A percentile compares a stretch with the other conserved stretches of the same genome.
phyloP scores from a whole-genome alignment of 2,329 filamentous ascomycete species.

The Zasmidium citrigriseum region DNA sequence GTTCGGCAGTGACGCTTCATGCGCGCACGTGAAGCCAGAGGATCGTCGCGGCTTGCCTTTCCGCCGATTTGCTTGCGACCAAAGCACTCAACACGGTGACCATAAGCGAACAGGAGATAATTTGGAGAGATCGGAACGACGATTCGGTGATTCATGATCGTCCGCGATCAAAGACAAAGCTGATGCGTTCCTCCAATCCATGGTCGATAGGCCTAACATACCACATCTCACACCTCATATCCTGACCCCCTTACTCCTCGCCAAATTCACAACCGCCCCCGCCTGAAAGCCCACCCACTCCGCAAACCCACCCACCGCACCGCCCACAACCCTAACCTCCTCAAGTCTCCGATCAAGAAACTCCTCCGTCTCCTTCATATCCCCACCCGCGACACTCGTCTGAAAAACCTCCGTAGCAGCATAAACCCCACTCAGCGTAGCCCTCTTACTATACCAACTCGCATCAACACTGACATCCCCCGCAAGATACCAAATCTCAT shows the following conservation, averaged over 20 bases:
- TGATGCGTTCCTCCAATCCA: too few species aligned
- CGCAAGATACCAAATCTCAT: constrained; percentile 88
- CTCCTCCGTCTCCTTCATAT: constrained; percentile 73
- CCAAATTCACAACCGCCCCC: constrained; percentile 73
- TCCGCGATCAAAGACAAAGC: too few species aligned
- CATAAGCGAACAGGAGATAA: too few species aligned
- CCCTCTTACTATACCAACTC: constrained; percentile 81
- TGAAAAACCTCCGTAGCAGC: constrained; percentile 83
- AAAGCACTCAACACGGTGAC: too few species aligned
- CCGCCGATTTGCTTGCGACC: too few species aligned
- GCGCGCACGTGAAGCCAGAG: neutral
- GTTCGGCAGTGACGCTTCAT: too few species aligned
- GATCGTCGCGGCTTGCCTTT: too few species aligned
- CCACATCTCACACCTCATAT: constrained; percentile 54
- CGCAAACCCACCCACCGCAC: constrained; percentile 63
- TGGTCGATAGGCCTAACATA: neutral
- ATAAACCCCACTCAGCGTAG: constrained; percentile 65
- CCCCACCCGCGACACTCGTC: constrained; percentile 72
- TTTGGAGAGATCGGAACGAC: too few species aligned
- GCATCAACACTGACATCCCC: constrained; percentile 80
- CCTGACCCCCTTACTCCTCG: constrained; percentile 83
- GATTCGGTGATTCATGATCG: too few species aligned
- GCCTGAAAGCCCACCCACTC: constrained; percentile 84
- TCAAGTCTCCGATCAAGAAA: constrained; percentile 77
- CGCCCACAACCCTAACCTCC: constrained; percentile 66